Base-by-base conservation (phyloP, 371 early-diverging fungal species). In the Rhizopus stolonifer region DNA sequence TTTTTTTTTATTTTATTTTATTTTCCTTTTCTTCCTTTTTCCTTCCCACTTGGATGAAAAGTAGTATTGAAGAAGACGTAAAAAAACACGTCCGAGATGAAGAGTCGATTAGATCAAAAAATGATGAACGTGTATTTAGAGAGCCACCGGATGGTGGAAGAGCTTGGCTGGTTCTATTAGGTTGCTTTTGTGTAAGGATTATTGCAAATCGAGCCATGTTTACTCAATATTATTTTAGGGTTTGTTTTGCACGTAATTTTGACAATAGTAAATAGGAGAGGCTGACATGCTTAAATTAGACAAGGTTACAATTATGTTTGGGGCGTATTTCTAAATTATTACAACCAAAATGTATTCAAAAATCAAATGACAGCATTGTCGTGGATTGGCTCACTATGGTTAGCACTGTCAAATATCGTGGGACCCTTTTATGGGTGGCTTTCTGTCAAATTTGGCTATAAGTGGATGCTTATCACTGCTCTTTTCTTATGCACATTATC, bases 391-490 rank as follows among this genome's bases (percentile, higher is more conserved):
- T 67, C 67, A 1, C 42, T 75, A 24, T 71, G 72, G 64, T 49
- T 69, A 26, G 69, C 75, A 9, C 45, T 71, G 21, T 52, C 59
- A 32, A 63, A 61, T 18, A 63, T 75, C 26, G 44, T 69, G 10
- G 75, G 75, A 4, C 75, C 75, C 1, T 62, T 75, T n/a, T 71
- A 64, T 31, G 55, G 61, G 42, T 71, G 60, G 26, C 62, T 85
- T 43, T 77, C 77, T 17, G 73, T 77, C 21, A 69, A 65, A 26
- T 54, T 73, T 17, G 87, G 86, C 4, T 78, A 80, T 54, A 73
- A 72, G 45, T 64, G 74, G 53, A 73, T 82, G 36, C 61, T 82
- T 11, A 65, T 69, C 39, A 54, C 67, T 13, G 84, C 81, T 4
- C 47, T 67, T 21, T 53, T 84, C 17, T 66, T 74, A 22, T 77